Conservation (phyloP, 441 rosid species). For the Monsonia emarginata region DNA sequence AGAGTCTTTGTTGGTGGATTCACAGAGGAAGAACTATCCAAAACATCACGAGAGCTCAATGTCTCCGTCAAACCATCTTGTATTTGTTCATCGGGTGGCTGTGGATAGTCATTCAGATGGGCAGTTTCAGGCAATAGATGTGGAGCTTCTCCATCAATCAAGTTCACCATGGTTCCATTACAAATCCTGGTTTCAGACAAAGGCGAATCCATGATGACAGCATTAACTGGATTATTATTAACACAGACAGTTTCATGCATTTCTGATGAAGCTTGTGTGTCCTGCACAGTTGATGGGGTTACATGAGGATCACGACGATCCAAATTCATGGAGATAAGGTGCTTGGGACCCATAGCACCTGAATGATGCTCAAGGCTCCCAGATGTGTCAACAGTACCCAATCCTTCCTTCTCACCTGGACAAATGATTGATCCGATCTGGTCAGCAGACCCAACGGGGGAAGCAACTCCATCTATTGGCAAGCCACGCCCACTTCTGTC, state of each 20-base stretch:
- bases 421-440: slow-evolving; percentile 8
- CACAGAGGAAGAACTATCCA: neutral
- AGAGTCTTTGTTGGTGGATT: slow-evolving; percentile 10
- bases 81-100: slow-evolving; percentile 13
- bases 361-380: slow-evolving; percentile 3
- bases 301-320: neutral
- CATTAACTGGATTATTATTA: slow-evolving; percentile 15
- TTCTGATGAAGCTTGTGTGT: neutral
- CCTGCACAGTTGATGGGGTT: neutral
- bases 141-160: slow-evolving; percentile 26
- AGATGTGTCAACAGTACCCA: slow-evolving; percentile 9
- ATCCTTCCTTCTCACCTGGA: slow-evolving; percentile 13
- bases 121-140: slow-evolving; percentile 19
- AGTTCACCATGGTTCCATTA: slow-evolving; percentile 18
- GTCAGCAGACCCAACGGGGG: slow-evolving; percentile 16
- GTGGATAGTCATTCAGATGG: slow-evolving; percentile 22
- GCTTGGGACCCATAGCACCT: neutral
- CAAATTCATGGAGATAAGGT: neutral
- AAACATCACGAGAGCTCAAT: slow-evolving; percentile 14
- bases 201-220: slow-evolving; percentile 11
- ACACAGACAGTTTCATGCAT: slow-evolving; percentile 9
- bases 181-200: slow-evolving; percentile 24
- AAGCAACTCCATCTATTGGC: slow-evolving; percentile 13
- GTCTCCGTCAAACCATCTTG: slow-evolving; percentile 18
- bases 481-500: slow-evolving; percentile 1